Percentiles rank a stretch among this genome's conserved stretches.
Conservation (phyloP, 75 land plant species). For the Larix kaempferi region DNA sequence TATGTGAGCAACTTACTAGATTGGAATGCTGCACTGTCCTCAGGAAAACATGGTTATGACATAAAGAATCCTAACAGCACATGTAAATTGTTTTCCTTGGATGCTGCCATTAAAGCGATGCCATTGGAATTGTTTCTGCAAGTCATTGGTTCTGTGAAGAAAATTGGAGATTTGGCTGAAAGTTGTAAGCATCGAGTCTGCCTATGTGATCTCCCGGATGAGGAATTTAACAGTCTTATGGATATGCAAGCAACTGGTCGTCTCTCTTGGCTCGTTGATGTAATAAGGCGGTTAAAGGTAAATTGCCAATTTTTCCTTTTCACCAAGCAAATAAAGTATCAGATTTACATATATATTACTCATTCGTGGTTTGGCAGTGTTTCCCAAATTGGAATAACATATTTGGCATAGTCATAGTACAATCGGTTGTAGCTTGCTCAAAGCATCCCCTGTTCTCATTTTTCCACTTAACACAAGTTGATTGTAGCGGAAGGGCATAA, state of each 20-base stretch:
- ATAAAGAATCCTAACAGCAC: slow-evolving; percentile 30
- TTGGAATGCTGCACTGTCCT: slow-evolving; percentile 28
- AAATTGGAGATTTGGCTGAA: slow-evolving; percentile 57
- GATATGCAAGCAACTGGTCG: slow-evolving; percentile 70
- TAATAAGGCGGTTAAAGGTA: slow-evolving; percentile 84
- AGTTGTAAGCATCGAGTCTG: slow-evolving; percentile 57
- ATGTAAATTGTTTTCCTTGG: slow-evolving; percentile 53
- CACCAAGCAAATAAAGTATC: slow-evolving; percentile 1
- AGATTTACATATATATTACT: background rate
- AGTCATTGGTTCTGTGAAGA: slow-evolving; percentile 68
- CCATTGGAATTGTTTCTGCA: slow-evolving; percentile 93
- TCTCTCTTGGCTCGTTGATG: slow-evolving; percentile 73
- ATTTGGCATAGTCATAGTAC: too few relatives aligned
- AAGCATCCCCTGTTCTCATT: too few relatives aligned
- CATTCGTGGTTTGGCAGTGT: background rate
- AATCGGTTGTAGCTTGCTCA: too few relatives aligned
- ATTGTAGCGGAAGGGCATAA: too few relatives aligned
- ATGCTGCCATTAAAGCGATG: slow-evolving; percentile 70
- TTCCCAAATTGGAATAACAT: too few relatives aligned
- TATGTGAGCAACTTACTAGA: slow-evolving; percentile 47
- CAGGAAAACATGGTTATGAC: slow-evolving; percentile 27
- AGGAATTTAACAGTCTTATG: slow-evolving; percentile 50
- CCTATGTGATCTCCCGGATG: slow-evolving; percentile 68
- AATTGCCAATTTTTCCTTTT: background rate
- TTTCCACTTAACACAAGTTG: too few relatives aligned